Conservation (phyloP, 2,329 filamentous ascomycete genomes). For the Leptographium procerum region DNA sequence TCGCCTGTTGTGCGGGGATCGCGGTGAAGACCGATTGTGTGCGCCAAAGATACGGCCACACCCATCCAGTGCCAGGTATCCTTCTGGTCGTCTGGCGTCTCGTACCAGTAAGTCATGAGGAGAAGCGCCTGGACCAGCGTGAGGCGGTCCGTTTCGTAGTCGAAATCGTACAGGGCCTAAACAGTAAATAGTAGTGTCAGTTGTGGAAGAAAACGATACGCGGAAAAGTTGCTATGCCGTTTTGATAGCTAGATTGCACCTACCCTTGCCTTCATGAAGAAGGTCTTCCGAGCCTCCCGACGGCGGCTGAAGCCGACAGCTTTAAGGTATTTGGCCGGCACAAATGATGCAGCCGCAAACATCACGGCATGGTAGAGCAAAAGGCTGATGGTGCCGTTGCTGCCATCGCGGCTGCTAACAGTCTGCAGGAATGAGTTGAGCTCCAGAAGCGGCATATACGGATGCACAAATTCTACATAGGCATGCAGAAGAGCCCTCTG, state of each 20-base stretch:
- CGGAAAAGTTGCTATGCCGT: background rate
- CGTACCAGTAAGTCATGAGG: slow-evolving; percentile 96
- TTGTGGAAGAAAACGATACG: slow-evolving; percentile 3
- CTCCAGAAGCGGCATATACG: slow-evolving; percentile 85
- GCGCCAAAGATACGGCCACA: slow-evolving; percentile 81
- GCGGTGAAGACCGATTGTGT: slow-evolving; percentile 86
- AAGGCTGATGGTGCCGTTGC: slow-evolving; percentile 63
- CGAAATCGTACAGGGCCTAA: slow-evolving; percentile 82
- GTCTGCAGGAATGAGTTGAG: slow-evolving; percentile 46
- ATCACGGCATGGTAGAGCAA: slow-evolving; percentile 89
- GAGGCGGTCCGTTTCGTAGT: slow-evolving; percentile 85
- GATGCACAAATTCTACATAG: slow-evolving; percentile 83
- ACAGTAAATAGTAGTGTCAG: slow-evolving; percentile 2
- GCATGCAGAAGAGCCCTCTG: slow-evolving; percentile 72
- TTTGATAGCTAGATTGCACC: slow-evolving; percentile 21
- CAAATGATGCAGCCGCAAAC: slow-evolving; percentile 84
- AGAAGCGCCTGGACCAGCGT: slow-evolving; percentile 79
- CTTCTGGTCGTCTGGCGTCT: slow-evolving; percentile 92
- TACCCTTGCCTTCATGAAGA: slow-evolving; percentile 81
- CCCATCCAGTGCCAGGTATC: slow-evolving; percentile 99
- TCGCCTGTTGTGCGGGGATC: slow-evolving; percentile 68
- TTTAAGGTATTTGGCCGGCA: slow-evolving; percentile 66
- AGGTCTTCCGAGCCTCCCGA: slow-evolving; percentile 74
- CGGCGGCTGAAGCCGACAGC: slow-evolving; percentile 67
- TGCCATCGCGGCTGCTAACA: slow-evolving; percentile 56